Evolutionary conservation across 2,329 filamentous ascomycete genomes (phyloP).

Genomic region (Knufia petricola): DNA sequence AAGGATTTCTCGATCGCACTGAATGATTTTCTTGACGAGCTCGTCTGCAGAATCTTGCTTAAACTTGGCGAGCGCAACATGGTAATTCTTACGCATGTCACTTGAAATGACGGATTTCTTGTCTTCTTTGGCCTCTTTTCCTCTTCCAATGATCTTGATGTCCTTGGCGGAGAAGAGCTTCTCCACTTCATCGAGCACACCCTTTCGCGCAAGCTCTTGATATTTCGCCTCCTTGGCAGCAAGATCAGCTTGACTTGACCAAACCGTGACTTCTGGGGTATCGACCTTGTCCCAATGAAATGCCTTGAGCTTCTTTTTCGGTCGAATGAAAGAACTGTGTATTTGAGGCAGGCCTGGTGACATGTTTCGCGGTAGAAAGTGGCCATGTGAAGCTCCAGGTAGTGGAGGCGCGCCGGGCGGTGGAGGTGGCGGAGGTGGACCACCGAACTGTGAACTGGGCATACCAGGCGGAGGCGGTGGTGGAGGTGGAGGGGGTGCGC

Average conservation of each 20-base stretch:
- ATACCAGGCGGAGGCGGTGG: conserved; percentile 38
- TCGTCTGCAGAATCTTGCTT: conserved; percentile 76
- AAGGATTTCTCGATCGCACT: conserved; percentile 81
- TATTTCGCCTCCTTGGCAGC: conserved; percentile 94
- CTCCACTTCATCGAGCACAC: conserved; percentile 94
- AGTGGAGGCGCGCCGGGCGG: conserved; percentile 58
- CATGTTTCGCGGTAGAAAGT: conserved; percentile 60
- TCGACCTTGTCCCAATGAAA: conserved; percentile 99
- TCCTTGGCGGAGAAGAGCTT: conserved; percentile 97
- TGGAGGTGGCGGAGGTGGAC: conserved; percentile 46
- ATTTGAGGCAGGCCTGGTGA: conserved; percentile 49
- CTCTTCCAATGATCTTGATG: conserved; percentile 72
- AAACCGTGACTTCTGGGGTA: conserved; percentile 79
- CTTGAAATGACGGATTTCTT: conserved; percentile 96
- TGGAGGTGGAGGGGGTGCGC: conserved; percentile 36
- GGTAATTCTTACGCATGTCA: conserved; percentile 80
- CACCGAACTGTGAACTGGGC: conserved; percentile 18
- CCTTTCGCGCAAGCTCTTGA: conserved; percentile 81
- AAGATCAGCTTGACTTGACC: conserved; percentile 81
- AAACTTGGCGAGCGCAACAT: conserved; percentile 90
- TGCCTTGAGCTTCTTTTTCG: conserved; percentile 99
- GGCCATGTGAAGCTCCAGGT: conserved; percentile 50
- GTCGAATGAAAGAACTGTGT: conserved; percentile 68
- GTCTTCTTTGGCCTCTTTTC: conserved; percentile 68
- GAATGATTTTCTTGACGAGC: conserved; percentile 84